Base-by-base conservation (phyloP, 768 basidiomycete genomes). In the Lactarius quietus region DNA sequence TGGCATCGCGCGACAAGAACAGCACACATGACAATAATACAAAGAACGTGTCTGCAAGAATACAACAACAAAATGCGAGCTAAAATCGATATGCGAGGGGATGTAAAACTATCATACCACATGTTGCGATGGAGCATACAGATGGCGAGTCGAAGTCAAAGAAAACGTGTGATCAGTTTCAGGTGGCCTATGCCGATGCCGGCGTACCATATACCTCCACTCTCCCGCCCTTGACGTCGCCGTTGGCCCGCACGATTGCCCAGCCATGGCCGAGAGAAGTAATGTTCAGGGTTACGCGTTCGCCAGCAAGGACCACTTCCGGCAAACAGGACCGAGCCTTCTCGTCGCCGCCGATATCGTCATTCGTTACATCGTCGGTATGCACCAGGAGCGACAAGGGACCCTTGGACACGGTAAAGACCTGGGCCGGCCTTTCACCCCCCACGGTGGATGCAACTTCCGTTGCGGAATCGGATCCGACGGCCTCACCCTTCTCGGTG, bases 331-430 rank as follows among this genome's bases (percentile, higher is more conserved):
- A 8, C 48, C 23, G 31, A 8, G 6, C 43, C 33, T 66, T 62
- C 57, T 57, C 62, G n/a, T 63, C 43, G 41, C 45, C 54, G 26
- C 17, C 39, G 6, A 41, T 41, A 41, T 41, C 39, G 45, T 48
- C 2, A 26, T 53, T 17, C 33, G n/a, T 29, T 3, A n/a, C 20
- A 45, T 38, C 48, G 6, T 62, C 39, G 10, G 51, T 23, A 36
- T 66, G 52, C 26, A 56, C 57, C 31, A 69, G 56, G 28, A 70
- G 28, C 7, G 63, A 48, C 41, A 70, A 63, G 38, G 67, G 69
- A 12, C 69, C 69, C 6, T 63, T 59, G 18, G 64, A 63, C 28
- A 70, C 31, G 28, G 45, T 35, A 38, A 70, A 68, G 29, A 53
- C 48, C 28, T 55, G 64, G 33, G 58, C 43, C 2, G 61, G 48